These are phyloP conservation scores for Fusarium sp. DNA, from an alignment of 2,329 filamentous ascomycete genomes.

Conservation along the genomic window DNA sequence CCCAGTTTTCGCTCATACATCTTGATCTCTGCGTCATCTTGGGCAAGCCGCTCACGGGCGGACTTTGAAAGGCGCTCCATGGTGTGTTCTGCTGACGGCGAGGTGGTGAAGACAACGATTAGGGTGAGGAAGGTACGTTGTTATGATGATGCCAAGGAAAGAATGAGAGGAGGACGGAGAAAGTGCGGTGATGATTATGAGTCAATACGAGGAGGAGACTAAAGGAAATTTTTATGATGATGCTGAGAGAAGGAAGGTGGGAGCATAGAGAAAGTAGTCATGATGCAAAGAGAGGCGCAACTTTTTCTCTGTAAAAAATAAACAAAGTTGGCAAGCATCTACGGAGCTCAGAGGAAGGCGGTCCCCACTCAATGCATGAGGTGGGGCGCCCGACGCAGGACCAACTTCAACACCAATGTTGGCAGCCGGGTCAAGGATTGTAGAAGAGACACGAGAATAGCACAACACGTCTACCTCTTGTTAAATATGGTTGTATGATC, in stretches of 20 bases:
- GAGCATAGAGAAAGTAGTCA: not conserved
- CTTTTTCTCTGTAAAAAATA: not conserved
- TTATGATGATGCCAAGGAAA: not conserved
- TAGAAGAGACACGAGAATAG: not conserved
- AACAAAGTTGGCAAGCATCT: not conserved
- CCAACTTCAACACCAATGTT: not conserved
- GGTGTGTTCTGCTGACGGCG: not conserved
- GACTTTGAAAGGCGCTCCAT: conserved; percentile 29
- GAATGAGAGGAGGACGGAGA: not conserved
- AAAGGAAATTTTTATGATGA: not conserved
- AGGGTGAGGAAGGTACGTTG: not conserved
- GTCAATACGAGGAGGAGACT: not conserved
- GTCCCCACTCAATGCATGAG: not conserved
- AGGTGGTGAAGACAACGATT: not conserved
- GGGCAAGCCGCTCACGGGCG: conserved; percentile 69
- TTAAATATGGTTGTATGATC: not conserved
- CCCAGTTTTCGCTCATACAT: conserved; percentile 89
- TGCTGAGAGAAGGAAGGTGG: not conserved
- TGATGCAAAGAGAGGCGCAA: not conserved
- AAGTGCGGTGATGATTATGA: not conserved
- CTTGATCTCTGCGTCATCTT: conserved; percentile 91
- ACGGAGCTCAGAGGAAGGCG: not conserved
- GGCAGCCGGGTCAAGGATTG: not conserved
- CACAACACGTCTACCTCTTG: not conserved
- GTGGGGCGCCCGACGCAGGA: not conserved